Percentiles rank a stretch among this genome's conserved stretches.
Evolutionary conservation across 1,284 basidiomycete genomes (phyloP).

Genomic region (Trichosporon asahii): DNA sequence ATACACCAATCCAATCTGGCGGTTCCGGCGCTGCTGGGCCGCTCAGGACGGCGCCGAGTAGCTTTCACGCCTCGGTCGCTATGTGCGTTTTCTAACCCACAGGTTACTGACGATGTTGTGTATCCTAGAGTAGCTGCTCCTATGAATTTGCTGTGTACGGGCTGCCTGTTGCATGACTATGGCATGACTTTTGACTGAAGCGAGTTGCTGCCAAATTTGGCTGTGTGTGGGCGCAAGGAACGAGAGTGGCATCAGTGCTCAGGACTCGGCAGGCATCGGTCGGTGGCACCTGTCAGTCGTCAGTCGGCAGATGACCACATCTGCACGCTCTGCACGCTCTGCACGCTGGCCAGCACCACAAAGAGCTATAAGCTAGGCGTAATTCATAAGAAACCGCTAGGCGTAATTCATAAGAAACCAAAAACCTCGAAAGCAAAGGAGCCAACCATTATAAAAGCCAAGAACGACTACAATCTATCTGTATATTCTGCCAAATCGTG

Average conservation of each 20-base stretch:
- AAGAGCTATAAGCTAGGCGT: too few species aligned
- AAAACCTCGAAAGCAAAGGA: not conserved
- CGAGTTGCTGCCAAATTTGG: too few species aligned
- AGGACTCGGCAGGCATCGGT: too few species aligned
- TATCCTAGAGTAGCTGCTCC: not conserved
- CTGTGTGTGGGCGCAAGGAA: too few species aligned
- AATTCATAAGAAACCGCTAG: not conserved
- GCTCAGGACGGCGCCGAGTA: not conserved
- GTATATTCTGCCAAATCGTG: not conserved
- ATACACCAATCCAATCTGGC: conserved; percentile 3
- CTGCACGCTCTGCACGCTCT: too few species aligned
- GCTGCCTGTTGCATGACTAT: not conserved
- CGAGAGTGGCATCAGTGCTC: too few species aligned
- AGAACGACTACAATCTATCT: conserved; percentile 11
- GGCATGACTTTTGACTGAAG: too few species aligned
- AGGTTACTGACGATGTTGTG: conserved; percentile 4
- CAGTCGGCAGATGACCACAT: too few species aligned
- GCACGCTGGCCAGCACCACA: too few species aligned
- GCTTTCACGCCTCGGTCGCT: not conserved
- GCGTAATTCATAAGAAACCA: conserved; percentile 6
- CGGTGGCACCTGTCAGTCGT: too few species aligned
- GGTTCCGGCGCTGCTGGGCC: conserved; percentile 10
- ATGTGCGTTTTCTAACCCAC: conserved; percentile 8
- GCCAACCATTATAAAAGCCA: not conserved
- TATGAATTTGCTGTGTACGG: not conserved